Percentiles rank a stretch among this genome's conserved stretches.
Conservation (phyloP, 139 green algal species). For the Chlamydomonas sp. region DNA sequence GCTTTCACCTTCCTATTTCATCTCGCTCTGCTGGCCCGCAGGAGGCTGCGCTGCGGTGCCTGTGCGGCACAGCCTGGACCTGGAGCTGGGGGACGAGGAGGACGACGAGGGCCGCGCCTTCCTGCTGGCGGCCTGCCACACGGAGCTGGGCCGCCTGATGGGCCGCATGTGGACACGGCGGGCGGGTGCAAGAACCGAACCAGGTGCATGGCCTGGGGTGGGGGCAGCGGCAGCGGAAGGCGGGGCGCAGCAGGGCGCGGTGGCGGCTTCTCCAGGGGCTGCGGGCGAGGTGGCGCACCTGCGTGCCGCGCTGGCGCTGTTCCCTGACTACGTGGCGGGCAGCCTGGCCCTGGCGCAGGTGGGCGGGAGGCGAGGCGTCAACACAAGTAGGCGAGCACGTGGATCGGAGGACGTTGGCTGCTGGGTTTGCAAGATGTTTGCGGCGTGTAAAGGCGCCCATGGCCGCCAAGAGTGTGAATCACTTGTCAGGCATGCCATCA, state of each 20-base stretch:
- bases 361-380: background rate
- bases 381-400: background rate
- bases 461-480: background rate
- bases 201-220: background rate
- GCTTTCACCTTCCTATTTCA: no score
- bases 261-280: no score
- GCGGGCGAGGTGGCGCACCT: background rate
- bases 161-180: conserved; percentile 14
- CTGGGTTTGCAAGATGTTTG: no score
- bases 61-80: conserved; percentile 43
- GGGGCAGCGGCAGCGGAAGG: background rate
- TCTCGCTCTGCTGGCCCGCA: no score
- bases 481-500: background rate
- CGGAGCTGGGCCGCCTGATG: conserved; percentile 27
- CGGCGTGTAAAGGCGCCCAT: background rate
- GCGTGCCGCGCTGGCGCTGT: conserved; percentile 17
- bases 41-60: background rate
- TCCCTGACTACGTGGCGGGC: conserved; percentile 38
- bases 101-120: conserved; percentile 39
- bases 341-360: conserved; percentile 30
- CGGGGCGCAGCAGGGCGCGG: no score
- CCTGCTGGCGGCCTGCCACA: conserved; percentile 37
- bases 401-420: no score
- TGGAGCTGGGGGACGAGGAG: conserved; percentile 36
- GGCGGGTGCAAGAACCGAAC: background rate